These are phyloP conservation scores for Macrolepiota fuliginosa DNA, from an alignment of 768 basidiomycete genomes.

Conservation along the genomic window DNA sequence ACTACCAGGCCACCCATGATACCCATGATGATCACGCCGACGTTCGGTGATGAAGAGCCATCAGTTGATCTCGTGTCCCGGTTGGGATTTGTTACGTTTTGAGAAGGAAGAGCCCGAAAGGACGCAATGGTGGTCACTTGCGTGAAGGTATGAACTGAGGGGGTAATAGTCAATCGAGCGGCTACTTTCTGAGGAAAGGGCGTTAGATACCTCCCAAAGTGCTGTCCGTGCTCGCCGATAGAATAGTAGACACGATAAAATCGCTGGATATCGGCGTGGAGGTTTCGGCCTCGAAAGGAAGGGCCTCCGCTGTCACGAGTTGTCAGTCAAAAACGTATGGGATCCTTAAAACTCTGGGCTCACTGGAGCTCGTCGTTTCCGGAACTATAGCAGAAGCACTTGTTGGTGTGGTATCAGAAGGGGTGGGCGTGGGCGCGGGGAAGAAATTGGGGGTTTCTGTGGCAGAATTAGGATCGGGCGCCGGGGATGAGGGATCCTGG, in stretches of 20 bases:
- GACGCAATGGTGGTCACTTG: not conserved
- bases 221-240: not conserved
- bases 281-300: not conserved
- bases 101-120: not conserved
- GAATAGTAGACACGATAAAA: not conserved
- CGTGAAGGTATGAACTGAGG: conserved; percentile 1
- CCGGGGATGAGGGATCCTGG: not conserved
- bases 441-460: not conserved
- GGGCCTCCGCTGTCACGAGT: not conserved
- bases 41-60: not conserved
- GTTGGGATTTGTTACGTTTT: not conserved
- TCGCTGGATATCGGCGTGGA: not conserved
- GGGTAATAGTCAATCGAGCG: not conserved
- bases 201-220: not conserved
- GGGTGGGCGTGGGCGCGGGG: not conserved
- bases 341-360: not conserved
- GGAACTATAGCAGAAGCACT: not conserved
- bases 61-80: not conserved
- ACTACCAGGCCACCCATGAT: not conserved
- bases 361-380: not conserved
- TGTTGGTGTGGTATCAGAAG: not conserved
- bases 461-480: not conserved
- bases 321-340: not conserved
- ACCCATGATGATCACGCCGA: not conserved
- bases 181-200: not conserved